A percentile compares a stretch with the other conserved stretches of the same genome.
These are phyloP conservation scores for Solanum neorickii DNA, from an alignment of 257 asterid species.

Conservation along the genomic window DNA sequence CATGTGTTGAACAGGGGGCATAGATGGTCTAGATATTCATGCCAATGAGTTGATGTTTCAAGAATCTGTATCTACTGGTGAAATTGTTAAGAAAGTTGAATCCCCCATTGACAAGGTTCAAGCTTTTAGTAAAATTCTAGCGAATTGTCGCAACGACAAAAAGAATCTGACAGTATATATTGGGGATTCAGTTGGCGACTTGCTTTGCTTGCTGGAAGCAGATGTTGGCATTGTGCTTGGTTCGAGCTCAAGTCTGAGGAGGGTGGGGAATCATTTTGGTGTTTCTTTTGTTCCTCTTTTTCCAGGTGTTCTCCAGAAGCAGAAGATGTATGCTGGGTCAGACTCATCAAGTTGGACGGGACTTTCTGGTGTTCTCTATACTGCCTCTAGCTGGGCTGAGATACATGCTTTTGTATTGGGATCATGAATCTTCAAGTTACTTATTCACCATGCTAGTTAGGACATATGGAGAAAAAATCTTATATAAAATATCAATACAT, in stretches of 20 bases:
- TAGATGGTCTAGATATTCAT: slow-evolving; percentile 38
- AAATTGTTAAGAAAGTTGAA: slow-evolving; percentile 51
- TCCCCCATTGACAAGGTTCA: slow-evolving; percentile 76
- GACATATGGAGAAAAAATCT: background rate
- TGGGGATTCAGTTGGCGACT: slow-evolving; percentile 94
- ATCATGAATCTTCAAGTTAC: background rate
- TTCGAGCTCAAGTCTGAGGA: slow-evolving; percentile 63
- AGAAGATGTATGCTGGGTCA: slow-evolving; percentile 25
- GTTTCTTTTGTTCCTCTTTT: slow-evolving; percentile 65
- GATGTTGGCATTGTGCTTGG: slow-evolving; percentile 87
- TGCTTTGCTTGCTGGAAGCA: slow-evolving; percentile 91
- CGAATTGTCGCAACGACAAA: slow-evolving; percentile 27
- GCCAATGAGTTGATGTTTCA: slow-evolving; percentile 73
- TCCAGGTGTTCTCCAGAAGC: slow-evolving; percentile 55
- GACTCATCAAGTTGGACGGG: slow-evolving; percentile 50
- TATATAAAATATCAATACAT: background rate
- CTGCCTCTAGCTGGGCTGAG: slow-evolving; percentile 89
- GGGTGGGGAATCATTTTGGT: slow-evolving; percentile 70
- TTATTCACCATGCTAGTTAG: background rate
- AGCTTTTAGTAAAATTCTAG: slow-evolving; percentile 44
- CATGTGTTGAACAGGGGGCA: slow-evolving; percentile 45
- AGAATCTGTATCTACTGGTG: slow-evolving; percentile 64
- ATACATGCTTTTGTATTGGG: slow-evolving; percentile 72
- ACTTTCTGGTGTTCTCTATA: slow-evolving; percentile 65
- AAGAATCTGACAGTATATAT: slow-evolving; percentile 55